Conservation (phyloP, 2,329 filamentous ascomycete genomes). For the Clonostachys sp. region DNA sequence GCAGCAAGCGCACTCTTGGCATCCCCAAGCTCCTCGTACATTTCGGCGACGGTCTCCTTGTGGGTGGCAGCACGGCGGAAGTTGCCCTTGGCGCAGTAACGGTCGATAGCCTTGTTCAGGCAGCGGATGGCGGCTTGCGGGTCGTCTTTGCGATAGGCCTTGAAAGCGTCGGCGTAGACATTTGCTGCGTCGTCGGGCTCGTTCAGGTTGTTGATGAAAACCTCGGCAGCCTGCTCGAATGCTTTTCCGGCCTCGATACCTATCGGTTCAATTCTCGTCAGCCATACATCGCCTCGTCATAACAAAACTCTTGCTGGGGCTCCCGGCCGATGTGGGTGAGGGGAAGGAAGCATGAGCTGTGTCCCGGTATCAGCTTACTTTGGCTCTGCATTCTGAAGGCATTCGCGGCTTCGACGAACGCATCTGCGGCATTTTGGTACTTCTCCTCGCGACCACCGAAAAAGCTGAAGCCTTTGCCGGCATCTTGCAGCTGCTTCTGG, state of each 20-base stretch:
- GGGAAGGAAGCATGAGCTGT: neutral
- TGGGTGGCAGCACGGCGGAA: constrained; percentile 86
- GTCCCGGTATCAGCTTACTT: constrained; percentile 44
- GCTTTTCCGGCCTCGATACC: constrained; percentile 82
- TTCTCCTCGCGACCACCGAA: constrained; percentile 87
- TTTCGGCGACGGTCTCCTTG: constrained; percentile 82
- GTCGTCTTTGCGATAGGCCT: constrained; percentile 83
- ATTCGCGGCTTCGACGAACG: constrained; percentile 86
- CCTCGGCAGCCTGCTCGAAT: constrained; percentile 79
- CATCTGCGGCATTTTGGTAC: constrained; percentile 81
- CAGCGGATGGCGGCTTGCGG: constrained; percentile 80
- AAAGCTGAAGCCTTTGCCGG: constrained; percentile 78
- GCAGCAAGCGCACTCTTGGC: constrained; percentile 72
- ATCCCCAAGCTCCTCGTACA: constrained; percentile 83
- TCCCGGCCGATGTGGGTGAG: neutral
- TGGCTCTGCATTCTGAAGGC: constrained; percentile 85
- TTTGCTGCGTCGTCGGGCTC: constrained; percentile 93
- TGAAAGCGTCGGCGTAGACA: constrained; percentile 85
- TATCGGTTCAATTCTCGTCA: constrained; percentile 22
- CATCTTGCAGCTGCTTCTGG: constrained; percentile 74
- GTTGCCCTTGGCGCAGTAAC: constrained; percentile 87
- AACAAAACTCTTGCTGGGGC: neutral
- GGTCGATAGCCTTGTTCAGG: constrained; percentile 72
- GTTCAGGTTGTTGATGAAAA: constrained; percentile 77
- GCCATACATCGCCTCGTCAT: neutral